These are phyloP conservation scores for Pestalotiopsis sp. DNA, from an alignment of 2,329 filamentous ascomycete species.

Conservation along the genomic window DNA sequence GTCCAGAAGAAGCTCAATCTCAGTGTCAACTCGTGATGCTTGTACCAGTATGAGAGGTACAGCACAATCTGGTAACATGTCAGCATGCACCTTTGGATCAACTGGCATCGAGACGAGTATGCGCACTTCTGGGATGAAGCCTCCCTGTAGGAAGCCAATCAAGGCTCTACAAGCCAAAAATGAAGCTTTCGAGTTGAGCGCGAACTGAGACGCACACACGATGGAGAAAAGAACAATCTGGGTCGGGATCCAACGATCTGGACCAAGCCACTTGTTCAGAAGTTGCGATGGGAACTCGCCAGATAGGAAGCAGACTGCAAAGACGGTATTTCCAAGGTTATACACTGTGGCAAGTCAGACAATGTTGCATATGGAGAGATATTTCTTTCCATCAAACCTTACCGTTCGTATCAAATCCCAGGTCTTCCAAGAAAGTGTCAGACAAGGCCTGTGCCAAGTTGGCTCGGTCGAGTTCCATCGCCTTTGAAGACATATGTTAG, in stretches of 20 bases:
- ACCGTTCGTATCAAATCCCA: slow-evolving; percentile 47
- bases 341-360: slow-evolving; percentile 33
- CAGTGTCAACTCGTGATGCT: slow-evolving; percentile 37
- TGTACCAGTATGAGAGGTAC: slow-evolving; percentile 35
- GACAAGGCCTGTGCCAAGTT: slow-evolving; percentile 49
- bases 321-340: slow-evolving; percentile 56
- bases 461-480: slow-evolving; percentile 50
- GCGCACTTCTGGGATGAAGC: slow-evolving; percentile 30
- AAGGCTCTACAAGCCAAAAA: slow-evolving; percentile 28
- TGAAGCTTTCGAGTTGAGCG: slow-evolving; percentile 21
- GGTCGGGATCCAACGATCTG: slow-evolving; percentile 29
- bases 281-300: slow-evolving; percentile 64
- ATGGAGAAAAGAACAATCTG: slow-evolving; percentile 29
- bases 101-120: neutral
- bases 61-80: slow-evolving; percentile 25
- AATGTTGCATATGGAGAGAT: neutral
- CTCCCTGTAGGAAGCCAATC: slow-evolving; percentile 28
- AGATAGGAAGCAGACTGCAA: slow-evolving; percentile 51
- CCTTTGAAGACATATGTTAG: slow-evolving; percentile 37
- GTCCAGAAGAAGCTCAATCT: slow-evolving; percentile 40
- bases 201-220: slow-evolving; percentile 29
- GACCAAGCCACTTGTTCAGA: slow-evolving; percentile 51
- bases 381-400: slow-evolving; percentile 8
- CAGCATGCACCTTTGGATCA: neutral
- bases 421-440: slow-evolving; percentile 47